Base-by-base conservation (phyloP, 257 asterid species). In the Petrea volubilis region DNA sequence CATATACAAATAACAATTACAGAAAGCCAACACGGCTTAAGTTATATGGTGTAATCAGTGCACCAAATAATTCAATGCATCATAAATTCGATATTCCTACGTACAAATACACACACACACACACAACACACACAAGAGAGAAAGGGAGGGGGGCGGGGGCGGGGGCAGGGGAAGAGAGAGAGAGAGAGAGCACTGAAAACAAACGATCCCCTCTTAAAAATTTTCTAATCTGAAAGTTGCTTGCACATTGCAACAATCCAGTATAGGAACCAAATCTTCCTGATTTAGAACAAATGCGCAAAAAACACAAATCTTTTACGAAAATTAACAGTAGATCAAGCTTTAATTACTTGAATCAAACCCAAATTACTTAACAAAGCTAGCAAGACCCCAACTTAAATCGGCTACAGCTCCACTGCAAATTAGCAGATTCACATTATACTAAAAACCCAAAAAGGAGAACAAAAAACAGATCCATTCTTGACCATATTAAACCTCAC, bases 371-470 rank as follows among this genome's bases (percentile, higher is more conserved):
- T 24, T 2, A n/a, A 33, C 21, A 29, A 58, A 52, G 31, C 23
- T 17, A 64, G 13, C 24, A 72, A 25, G 12, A 62, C 15, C 27
- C 25, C 47, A 38, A 50, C 24, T 24, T 36, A 20, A 58, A n/a
- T n/a, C n/a, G n/a, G n/a, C 41, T 15, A 31, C 53, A 15, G 17
- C 11, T 12, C 13, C 34, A 57, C 58, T 64, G 64, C 63, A 72
- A 77, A 47, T 47, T 4, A 55, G 41, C 47, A 65, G 40, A 65
- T 47, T 49, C 72, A 72, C 78, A 27, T 59, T 44, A 28, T 12
- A 17, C 25, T 58, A 34, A 20, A 44, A 53, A 13, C 60, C 29
- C 55, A 12, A 41, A 66, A 23, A 41, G 27, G 15, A 20, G n/a
- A 27, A 70, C 43, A 66, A 14, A 44, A 44, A 44, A 12, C 17